Base-by-base conservation (phyloP, 345 rosid species). In the Turritis glabra region DNA sequence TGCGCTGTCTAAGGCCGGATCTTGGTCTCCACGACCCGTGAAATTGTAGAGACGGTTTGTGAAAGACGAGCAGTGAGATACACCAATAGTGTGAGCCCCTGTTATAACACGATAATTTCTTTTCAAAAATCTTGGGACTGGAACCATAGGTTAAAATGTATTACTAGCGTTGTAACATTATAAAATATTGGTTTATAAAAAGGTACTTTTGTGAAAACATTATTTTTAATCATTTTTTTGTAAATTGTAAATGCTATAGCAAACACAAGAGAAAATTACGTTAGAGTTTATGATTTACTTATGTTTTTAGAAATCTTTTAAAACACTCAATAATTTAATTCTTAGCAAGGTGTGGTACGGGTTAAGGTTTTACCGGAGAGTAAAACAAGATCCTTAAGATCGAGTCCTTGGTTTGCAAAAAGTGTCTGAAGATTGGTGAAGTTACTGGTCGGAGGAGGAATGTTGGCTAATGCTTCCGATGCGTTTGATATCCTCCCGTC, bases 21-120 rank as follows among this genome's bases (percentile, higher is more conserved):
- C 97, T 23, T 83, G 83, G 21, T 74, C 87, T 8, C 96, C 91
- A 1, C 66, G 79, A 15, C 93, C 97, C 0, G 85, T 76, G 87
- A 90, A 94, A 27, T 89, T 91, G 91, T 87, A 91, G 3, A 94
- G 84, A 41, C 90, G 85, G 69, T 38, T 71, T 5, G 90, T 51
- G 73, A 91, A 82, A 17, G 96, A 74, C 2, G 88, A 57, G 67
- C 98, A 94, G 40, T 88, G 98, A 4, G 96, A 25, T 7, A 89
- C 19, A 29, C 96, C 95, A 15, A 91, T 88, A 0, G 96, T 94
- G 69, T 89, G 98, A 29, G 94, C 97, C 23, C 97, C 97, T 90
- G 81, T 59, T 8, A 22, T 11, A 17, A 30, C 38, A 46, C 23
- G 53, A 44, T 14, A 46, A 52, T 56, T 44, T 37, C 11, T 11